phyloP scores from a whole-genome alignment of 345 rosid genomes.

The Zanthoxylum bungeanum region DNA sequence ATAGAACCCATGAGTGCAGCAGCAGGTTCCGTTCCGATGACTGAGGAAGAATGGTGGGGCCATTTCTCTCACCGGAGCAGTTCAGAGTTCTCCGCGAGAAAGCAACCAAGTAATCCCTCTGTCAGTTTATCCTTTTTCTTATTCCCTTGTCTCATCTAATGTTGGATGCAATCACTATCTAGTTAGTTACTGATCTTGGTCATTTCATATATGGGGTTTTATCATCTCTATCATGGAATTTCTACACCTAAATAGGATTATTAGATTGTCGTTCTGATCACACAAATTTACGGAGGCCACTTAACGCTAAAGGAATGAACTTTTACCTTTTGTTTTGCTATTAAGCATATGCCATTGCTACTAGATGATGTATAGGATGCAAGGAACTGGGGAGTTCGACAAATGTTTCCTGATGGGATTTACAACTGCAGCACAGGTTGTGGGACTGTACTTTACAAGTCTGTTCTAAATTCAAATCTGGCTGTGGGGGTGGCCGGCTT shows the following conservation, averaged over 20 bases:
- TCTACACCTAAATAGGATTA: too few species aligned
- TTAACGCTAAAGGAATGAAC: too few species aligned
- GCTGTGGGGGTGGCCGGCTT: slow-evolving; percentile 89
- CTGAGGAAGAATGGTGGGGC: slow-evolving; percentile 72
- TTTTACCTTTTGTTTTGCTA: too few species aligned
- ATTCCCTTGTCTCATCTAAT: neutral
- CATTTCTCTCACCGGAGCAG: slow-evolving; percentile 60
- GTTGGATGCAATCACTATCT: neutral
- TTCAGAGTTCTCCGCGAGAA: slow-evolving; percentile 62
- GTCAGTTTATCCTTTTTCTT: neutral
- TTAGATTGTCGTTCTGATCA: too few species aligned
- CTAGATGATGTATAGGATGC: slow-evolving; percentile 18
- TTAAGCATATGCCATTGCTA: too few species aligned
- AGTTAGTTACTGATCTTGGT: neutral
- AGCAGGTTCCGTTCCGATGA: slow-evolving; percentile 18
- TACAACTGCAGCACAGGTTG: slow-evolving; percentile 70
- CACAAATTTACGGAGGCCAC: too few species aligned
- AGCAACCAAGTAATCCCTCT: slow-evolving; percentile 63
- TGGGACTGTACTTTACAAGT: slow-evolving; percentile 55
- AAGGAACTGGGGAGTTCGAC: slow-evolving; percentile 56
- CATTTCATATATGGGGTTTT: too few species aligned
- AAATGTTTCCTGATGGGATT: slow-evolving; percentile 51
- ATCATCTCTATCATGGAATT: too few species aligned
- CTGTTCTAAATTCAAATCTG: slow-evolving; percentile 62
- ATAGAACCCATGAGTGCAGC: neutral